Conservation (phyloP, 345 rosid genomes). For the Toxicodendron radicans region DNA sequence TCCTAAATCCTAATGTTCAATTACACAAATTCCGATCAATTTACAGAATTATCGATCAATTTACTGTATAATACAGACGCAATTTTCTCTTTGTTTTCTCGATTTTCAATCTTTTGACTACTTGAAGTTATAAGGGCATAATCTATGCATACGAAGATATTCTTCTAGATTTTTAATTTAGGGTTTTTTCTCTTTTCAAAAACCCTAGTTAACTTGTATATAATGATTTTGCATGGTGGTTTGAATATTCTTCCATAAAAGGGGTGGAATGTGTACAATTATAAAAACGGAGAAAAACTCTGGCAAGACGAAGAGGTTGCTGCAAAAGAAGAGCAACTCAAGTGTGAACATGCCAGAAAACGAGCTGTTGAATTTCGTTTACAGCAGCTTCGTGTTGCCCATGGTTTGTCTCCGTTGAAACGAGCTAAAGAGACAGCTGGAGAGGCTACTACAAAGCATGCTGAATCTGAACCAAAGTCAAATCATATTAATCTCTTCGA, state of each 20-base stretch:
- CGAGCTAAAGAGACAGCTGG: slow-evolving; percentile 30
- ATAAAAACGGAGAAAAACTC: slow-evolving; percentile 84
- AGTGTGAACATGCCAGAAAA: slow-evolving; percentile 72
- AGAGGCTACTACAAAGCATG: slow-evolving; percentile 13
- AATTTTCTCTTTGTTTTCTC: no score
- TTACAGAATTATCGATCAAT: no score
- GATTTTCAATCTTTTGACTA: no score
- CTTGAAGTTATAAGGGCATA: no score
- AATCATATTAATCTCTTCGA: slow-evolving; percentile 89
- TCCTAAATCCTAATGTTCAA: no score
- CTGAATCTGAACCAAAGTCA: slow-evolving; percentile 46
- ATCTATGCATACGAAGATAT: no score
- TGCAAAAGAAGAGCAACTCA: slow-evolving; percentile 79
- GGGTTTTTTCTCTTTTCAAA: no score
- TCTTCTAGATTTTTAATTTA: no score
- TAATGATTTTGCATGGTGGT: slow-evolving; percentile 56
- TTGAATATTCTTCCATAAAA: slow-evolving; percentile 93
- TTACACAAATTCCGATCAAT: no score
- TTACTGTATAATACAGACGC: no score
- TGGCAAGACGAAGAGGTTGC: slow-evolving; percentile 84
- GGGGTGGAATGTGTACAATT: slow-evolving; percentile 91
- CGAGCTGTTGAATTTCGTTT: slow-evolving; percentile 84
- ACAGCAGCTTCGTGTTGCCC: slow-evolving; percentile 70
- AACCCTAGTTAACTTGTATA: not conserved
- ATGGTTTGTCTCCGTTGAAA: slow-evolving; percentile 67